A percentile compares a stretch with the other conserved stretches of the same genome.
phyloP scores from a whole-genome alignment of 495 filamentous ascomycete genomes.

The Clavariopsis aquatica region DNA sequence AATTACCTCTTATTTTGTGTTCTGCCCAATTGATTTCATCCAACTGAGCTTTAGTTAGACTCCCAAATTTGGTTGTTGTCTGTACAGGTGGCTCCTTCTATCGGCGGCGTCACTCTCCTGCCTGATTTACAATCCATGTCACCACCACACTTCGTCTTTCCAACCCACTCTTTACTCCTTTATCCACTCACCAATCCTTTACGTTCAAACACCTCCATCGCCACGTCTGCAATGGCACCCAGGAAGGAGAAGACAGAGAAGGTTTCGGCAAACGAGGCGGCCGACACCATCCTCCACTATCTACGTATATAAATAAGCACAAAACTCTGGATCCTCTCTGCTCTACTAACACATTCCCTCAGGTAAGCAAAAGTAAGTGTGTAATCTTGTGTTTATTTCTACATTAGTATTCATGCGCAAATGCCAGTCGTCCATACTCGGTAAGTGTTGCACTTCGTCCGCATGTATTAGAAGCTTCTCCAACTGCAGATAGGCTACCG shows the following conservation, averaged over 20 bases:
- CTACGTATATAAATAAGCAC: constrained; percentile 54
- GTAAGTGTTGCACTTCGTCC: constrained; percentile 43
- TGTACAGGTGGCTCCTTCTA: constrained; percentile 7
- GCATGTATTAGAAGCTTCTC: constrained; percentile 24
- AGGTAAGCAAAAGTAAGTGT: constrained; percentile 61
- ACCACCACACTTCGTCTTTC: neutral
- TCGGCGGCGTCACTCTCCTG: constrained; percentile 9
- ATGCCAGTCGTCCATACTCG: constrained; percentile 60
- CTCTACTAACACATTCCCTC: neutral
- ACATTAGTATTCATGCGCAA: neutral
- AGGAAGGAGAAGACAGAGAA: constrained; percentile 55
- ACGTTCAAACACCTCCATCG: neutral
- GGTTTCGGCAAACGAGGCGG: constrained; percentile 44
- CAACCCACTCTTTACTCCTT: no score
- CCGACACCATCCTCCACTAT: constrained; percentile 57
- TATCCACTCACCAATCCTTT: neutral
- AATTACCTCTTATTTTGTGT: no score
- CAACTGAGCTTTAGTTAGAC: no score
- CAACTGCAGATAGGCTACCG: constrained; percentile 54
- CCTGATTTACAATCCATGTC: constrained; percentile 1
- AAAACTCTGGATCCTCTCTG: neutral
- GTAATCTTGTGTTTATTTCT: neutral
- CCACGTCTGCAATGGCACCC: constrained; percentile 50
- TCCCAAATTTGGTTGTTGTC: constrained; percentile 9
- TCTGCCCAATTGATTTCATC: no score